Conservation (phyloP, 2,329 filamentous ascomycete genomes). For the Monosporascus sp. region DNA sequence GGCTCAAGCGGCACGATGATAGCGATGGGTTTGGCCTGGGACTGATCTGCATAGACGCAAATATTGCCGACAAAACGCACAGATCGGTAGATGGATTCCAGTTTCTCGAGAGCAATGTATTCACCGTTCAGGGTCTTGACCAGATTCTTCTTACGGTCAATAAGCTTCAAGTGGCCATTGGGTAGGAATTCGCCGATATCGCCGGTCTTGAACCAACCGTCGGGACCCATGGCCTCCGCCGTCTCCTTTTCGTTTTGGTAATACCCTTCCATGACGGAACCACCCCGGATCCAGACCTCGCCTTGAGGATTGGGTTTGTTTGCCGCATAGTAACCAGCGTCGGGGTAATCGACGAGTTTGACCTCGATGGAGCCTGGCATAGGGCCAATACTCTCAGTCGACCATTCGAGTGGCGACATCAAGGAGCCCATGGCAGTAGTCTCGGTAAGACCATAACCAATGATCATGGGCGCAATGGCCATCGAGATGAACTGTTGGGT, state of each 20-base stretch:
- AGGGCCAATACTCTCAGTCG: conserved; percentile 66
- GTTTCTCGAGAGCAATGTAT: conserved; percentile 78
- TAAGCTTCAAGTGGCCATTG: conserved; percentile 68
- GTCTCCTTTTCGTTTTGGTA: conserved; percentile 77
- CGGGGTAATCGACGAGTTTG: conserved; percentile 81
- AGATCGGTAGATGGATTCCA: conserved; percentile 50
- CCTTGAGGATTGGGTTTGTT: conserved; percentile 76
- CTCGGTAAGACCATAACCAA: conserved; percentile 83
- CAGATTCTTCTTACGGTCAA: conserved; percentile 86
- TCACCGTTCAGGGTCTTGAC: conserved; percentile 79
- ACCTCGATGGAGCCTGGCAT: conserved; percentile 70
- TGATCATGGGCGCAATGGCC: conserved; percentile 85
- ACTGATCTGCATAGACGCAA: conserved; percentile 49
- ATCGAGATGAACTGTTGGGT: conserved; percentile 85
- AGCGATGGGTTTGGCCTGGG: conserved; percentile 48
- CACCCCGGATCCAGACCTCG: conserved; percentile 83
- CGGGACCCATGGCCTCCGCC: conserved; percentile 59
- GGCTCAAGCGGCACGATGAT: conserved; percentile 54
- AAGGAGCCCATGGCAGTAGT: conserved; percentile 72
- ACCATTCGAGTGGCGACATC: conserved; percentile 76
- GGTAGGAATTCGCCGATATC: conserved; percentile 76
- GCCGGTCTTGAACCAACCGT: conserved; percentile 85
- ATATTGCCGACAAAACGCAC: conserved; percentile 49
- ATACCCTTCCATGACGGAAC: conserved; percentile 66
- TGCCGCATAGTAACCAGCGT: conserved; percentile 73